phyloP scores from a whole-genome alignment of 2,329 filamentous ascomycete genomes.

The Helotiales sp. region DNA sequence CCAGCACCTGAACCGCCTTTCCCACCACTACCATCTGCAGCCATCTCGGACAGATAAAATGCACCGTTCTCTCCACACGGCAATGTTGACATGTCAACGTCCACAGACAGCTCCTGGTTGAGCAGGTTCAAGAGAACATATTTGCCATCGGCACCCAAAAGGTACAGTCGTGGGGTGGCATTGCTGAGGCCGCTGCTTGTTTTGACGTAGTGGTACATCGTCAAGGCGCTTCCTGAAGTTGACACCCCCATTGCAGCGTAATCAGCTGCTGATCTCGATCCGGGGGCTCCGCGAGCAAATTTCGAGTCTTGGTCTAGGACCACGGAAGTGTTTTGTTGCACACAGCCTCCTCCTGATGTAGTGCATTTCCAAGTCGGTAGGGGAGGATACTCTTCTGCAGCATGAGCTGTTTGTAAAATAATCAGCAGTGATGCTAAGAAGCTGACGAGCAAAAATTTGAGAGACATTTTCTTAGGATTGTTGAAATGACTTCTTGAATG shows the following conservation, averaged over 20 bases:
- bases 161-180: constrained; percentile 41
- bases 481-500: no score
- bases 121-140: constrained; percentile 69
- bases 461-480: constrained; percentile 25
- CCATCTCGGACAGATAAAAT: constrained; percentile 68
- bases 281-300: constrained; percentile 40
- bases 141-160: constrained; percentile 45
- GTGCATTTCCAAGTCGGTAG: constrained; percentile 59
- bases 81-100: constrained; percentile 70
- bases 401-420: constrained; percentile 7
- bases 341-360: constrained; percentile 55
- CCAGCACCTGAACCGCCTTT: constrained; percentile 49
- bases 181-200: constrained; percentile 49
- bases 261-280: constrained; percentile 48
- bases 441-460: constrained; percentile 15
- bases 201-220: constrained; percentile 49
- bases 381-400: constrained; percentile 54
- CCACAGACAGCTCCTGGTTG: constrained; percentile 72
- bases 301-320: constrained; percentile 53
- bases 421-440: constrained; percentile 18
- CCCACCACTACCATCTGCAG: constrained; percentile 61
- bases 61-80: constrained; percentile 74
- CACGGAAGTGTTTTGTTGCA: constrained; percentile 52
- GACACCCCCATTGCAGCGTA: constrained; percentile 51
- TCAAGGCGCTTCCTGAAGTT: constrained; percentile 46